A percentile compares a stretch with the other conserved stretches of the same genome.
Evolutionary conservation across 148 eudicot species (phyloP).

Genomic region (Pouteria glomerata): DNA sequence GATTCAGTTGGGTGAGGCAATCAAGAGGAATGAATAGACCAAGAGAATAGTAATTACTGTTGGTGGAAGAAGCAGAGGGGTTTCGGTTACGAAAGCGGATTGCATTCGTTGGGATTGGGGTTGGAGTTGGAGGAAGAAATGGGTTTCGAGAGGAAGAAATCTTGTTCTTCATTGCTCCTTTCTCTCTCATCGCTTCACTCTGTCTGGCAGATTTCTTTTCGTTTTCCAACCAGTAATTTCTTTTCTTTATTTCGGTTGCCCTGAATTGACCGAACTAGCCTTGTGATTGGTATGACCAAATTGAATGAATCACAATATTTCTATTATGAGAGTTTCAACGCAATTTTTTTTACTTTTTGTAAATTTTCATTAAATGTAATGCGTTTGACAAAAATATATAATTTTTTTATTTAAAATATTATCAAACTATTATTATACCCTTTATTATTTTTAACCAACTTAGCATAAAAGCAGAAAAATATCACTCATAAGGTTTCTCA

Average conservation of each 20-base stretch:
- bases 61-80: constrained; percentile 8
- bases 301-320: too few relatives aligned
- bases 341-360: too few relatives aligned
- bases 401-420: too few relatives aligned
- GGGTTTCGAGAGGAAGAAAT: constrained; percentile 18
- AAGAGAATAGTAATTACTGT: constrained; percentile 1
- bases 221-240: constrained; percentile 38
- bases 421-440: too few relatives aligned
- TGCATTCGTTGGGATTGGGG: constrained; percentile 19
- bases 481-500: too few relatives aligned
- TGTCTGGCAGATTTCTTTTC: constrained; percentile 37
- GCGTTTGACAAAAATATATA: too few relatives aligned
- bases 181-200: constrained; percentile 12
- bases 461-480: too few relatives aligned
- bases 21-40: not conserved
- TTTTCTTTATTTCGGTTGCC: constrained; percentile 1
- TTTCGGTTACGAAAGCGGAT: constrained; percentile 25
- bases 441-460: too few relatives aligned
- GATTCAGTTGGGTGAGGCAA: not conserved
- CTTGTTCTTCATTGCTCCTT: constrained; percentile 21
- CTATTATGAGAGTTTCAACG: too few relatives aligned
- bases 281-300: too few relatives aligned
- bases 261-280: not conserved
- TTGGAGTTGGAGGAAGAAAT: constrained; percentile 12
- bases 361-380: too few relatives aligned